These are phyloP conservation scores for Tricharina praecox DNA, from an alignment of 495 filamentous ascomycete genomes.

Conservation along the genomic window DNA sequence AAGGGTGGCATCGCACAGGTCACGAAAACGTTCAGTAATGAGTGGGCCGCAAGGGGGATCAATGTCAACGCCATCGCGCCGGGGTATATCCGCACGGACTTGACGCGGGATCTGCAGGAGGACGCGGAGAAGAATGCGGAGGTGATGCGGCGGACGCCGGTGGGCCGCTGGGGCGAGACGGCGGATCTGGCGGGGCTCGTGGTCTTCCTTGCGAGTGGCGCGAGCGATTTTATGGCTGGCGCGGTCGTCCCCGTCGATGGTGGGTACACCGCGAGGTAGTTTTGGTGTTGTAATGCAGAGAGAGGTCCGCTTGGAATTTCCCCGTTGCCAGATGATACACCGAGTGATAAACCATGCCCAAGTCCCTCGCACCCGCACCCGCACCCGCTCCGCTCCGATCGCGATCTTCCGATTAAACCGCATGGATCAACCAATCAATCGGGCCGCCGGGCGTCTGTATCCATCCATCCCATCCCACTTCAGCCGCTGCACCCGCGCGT, in stretches of 20 bases:
- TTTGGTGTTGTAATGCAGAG: too few relatives aligned
- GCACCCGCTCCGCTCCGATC: too few relatives aligned
- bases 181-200: constrained; percentile 19
- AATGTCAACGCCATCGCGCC: constrained; percentile 82
- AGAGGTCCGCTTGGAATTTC: too few relatives aligned
- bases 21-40: constrained; percentile 25
- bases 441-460: too few relatives aligned
- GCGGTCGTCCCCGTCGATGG: constrained; percentile 17
- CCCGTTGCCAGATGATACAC: too few relatives aligned
- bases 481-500: too few relatives aligned
- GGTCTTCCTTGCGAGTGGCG: constrained; percentile 17
- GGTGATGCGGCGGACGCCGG: constrained; percentile 16
- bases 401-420: too few relatives aligned
- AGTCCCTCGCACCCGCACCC: too few relatives aligned
- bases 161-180: constrained; percentile 22
- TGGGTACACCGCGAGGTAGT: constrained; percentile 13
- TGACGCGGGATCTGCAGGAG: constrained; percentile 36
- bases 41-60: constrained; percentile 39
- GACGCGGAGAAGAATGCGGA: constrained; percentile 17
- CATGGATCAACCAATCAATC: too few relatives aligned
- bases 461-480: too few relatives aligned
- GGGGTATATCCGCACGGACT: constrained; percentile 53
- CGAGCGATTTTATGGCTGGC: constrained; percentile 17
- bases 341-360: too few relatives aligned
- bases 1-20: constrained; percentile 24